Conservation (phyloP, 306 rosid species). For the Ormosia emarginata region DNA sequence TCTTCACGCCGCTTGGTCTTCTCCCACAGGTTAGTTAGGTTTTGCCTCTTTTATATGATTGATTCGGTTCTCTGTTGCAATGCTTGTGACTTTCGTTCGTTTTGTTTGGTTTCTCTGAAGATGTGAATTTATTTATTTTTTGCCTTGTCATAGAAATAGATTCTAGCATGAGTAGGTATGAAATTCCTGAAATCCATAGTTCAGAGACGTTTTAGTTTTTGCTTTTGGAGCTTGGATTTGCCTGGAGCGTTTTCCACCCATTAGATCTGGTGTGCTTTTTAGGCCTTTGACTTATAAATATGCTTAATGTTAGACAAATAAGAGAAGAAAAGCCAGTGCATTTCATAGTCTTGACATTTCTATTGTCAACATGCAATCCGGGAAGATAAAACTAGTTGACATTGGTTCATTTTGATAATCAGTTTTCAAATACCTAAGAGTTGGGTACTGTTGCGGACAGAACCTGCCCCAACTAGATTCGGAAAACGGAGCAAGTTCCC, state of each 20-base stretch:
- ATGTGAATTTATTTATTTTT: neutral
- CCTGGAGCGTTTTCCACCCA: too few species aligned
- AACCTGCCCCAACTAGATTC: too few species aligned
- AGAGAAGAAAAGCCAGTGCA: neutral
- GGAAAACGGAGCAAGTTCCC: too few species aligned
- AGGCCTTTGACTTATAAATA: neutral
- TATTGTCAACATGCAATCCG: neutral
- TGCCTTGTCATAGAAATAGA: neutral
- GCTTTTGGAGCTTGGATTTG: too few species aligned
- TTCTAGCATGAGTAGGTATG: neutral
- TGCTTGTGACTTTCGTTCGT: neutral
- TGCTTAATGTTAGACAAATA: neutral
- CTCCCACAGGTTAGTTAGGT: conserved; percentile 87
- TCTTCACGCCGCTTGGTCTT: conserved; percentile 94
- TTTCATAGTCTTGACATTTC: neutral
- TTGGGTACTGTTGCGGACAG: neutral
- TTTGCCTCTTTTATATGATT: neutral
- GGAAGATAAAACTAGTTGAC: neutral
- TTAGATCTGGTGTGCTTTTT: neutral
- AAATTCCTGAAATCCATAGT: neutral
- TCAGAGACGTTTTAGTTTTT: neutral
- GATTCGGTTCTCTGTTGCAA: neutral
- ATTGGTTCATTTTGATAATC: neutral
- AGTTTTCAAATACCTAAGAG: neutral
- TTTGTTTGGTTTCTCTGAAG: conserved; percentile 15